These are phyloP conservation scores for Phytophthora pinifolia DNA, from an alignment of 352 stramenopile genomes.

Conservation along the genomic window DNA sequence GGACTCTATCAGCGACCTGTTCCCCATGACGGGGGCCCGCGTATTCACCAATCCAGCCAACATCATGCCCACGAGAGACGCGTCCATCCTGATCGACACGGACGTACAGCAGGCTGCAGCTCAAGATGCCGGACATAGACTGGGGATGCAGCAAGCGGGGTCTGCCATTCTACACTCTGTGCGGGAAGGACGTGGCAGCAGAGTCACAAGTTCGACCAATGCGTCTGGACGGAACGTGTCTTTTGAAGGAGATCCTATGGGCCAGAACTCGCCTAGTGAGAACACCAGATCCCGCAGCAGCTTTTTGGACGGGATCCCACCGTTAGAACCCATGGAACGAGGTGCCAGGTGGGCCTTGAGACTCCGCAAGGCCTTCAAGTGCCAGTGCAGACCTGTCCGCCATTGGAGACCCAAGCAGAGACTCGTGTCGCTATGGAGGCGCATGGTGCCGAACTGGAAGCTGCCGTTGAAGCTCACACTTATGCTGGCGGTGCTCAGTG, in stretches of 20 bases:
- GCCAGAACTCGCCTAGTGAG: constrained; percentile 35
- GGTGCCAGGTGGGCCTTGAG: constrained; percentile 18
- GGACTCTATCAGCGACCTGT: constrained; percentile 66
- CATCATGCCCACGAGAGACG: constrained; percentile 70
- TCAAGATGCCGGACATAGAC: constrained; percentile 21
- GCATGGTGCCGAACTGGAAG: constrained; percentile 74
- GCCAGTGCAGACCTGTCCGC: constrained; percentile 17
- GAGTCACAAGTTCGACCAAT: constrained; percentile 20
- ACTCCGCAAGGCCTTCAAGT: constrained; percentile 28
- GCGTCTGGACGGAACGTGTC: constrained; percentile 24
- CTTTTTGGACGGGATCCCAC: constrained; percentile 30
- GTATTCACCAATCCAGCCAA: constrained; percentile 79
- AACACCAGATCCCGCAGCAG: constrained; percentile 27
- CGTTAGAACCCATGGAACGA: constrained; percentile 28
- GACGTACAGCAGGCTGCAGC: constrained; percentile 46
- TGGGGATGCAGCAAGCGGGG: constrained; percentile 17
- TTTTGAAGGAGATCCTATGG: constrained; percentile 32
- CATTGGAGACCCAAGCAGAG: constrained; percentile 25
- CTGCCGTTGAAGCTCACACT: constrained; percentile 62
- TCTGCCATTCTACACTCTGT: constrained; percentile 32
- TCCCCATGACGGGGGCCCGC: constrained; percentile 53
- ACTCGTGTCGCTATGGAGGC: constrained; percentile 48
- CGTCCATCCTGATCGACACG: constrained; percentile 74
- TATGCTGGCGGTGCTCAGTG: constrained; percentile 46
- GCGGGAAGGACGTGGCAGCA: constrained; percentile 15